phyloP scores from a whole-genome alignment of 192 early-diverging fungal species.

The Entomortierella beljakovae region DNA sequence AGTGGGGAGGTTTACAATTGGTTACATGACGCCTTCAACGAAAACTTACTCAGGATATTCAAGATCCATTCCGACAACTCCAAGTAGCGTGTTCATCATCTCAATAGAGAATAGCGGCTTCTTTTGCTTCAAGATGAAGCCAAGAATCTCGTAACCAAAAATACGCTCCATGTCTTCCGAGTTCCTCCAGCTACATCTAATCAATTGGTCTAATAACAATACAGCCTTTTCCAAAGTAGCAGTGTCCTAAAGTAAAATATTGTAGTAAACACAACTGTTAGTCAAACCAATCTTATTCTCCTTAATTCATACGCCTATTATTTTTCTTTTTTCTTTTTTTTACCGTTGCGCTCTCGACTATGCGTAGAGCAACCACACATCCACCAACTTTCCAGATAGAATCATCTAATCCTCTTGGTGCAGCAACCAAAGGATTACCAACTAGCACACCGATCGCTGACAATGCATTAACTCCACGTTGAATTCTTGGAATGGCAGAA shows the following conservation, averaged over 20 bases:
- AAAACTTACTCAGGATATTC: slow-evolving; percentile 64
- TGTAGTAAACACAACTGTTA: too few species aligned
- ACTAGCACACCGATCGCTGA: slow-evolving; percentile 58
- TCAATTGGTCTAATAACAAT: slow-evolving; percentile 66
- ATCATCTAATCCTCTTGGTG: slow-evolving; percentile 70
- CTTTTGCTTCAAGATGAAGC: slow-evolving; percentile 72
- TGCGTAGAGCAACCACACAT: slow-evolving; percentile 68
- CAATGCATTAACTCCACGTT: slow-evolving; percentile 55
- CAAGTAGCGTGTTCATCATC: slow-evolving; percentile 67
- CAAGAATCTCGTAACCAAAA: slow-evolving; percentile 76
- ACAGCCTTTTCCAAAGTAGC: slow-evolving; percentile 64
- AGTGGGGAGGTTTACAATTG: too few species aligned
- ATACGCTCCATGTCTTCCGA: slow-evolving; percentile 78
- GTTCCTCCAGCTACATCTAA: slow-evolving; percentile 75
- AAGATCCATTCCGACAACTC: slow-evolving; percentile 71
- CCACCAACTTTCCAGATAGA: slow-evolving; percentile 81
- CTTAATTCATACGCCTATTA: too few species aligned
- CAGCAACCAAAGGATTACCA: slow-evolving; percentile 67
- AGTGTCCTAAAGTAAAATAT: slow-evolving; percentile 51
- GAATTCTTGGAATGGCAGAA: slow-evolving; percentile 66
- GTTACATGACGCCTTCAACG: too few species aligned
- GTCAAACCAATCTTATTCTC: not conserved
- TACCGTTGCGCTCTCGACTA: slow-evolving; percentile 73
- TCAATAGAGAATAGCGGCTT: slow-evolving; percentile 66
- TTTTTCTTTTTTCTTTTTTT: too few species aligned